Base-by-base conservation (phyloP, 2,329 filamentous ascomycete species). In the Fusarium chlamydosporum region DNA sequence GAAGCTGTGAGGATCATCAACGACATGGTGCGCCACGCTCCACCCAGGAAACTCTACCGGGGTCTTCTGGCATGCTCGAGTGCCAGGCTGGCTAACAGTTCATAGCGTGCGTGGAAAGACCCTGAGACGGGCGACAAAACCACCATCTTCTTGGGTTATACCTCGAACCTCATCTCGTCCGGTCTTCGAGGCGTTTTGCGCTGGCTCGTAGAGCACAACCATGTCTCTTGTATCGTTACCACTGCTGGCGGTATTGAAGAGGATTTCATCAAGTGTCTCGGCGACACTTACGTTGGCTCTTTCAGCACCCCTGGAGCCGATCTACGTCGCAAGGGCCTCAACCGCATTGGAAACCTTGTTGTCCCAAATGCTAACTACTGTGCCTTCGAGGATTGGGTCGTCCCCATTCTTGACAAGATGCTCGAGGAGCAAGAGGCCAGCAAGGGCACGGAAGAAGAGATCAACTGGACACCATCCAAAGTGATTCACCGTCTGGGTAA, bases 211-310 rank as follows among this genome's bases (percentile, higher is more conserved):
- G 88, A 98, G 82, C 94, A 99, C 82, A 91, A 90, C 67, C 94
- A 98, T 77, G 90, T 99, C 67, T 96, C 93, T 1, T 92, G 91
- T 71, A 93, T 99, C 75, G 96, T 99, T 64, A 97, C 96, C 26
- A 97, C 96, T 0, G 96, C 96, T 0, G 96, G 96, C 43, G 96
- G 96, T 50, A 88, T 99, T 53, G 96, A 99, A 80, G 96, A 99
- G 79, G 96, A 99, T 80, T 90, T 99, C 60, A 99, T 99, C 86
- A 99, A 99, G 83, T 99, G 96, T 75, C 89, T 99, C 4, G 96
- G 92, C 12, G 91, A 93, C 53, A 99, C 96, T 0, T 99, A 97
- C 79, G 89, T 98, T 76, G 93, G 93, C 43, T 90, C 92, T 2
- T 99, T 98, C 81, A 88, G 86, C 52, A 90, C 92, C 0, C 82